Conservation (phyloP, 1,284 basidiomycete genomes). For the Cryptococcus deneoformans region DNA sequence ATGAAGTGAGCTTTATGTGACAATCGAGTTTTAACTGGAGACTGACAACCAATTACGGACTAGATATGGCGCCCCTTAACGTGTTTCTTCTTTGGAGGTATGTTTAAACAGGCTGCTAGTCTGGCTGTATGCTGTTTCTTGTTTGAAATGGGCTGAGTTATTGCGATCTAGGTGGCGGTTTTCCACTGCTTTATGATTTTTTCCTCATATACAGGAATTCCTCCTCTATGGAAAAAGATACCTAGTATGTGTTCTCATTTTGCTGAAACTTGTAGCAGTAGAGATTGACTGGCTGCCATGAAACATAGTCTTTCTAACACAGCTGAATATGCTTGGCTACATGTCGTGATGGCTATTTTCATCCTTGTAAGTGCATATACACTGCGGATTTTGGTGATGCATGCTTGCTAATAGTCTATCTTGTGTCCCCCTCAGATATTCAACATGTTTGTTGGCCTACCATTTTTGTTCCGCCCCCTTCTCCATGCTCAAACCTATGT, state of each 20-base stretch:
- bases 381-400: not conserved
- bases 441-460: conserved; percentile 32
- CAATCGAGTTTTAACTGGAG: not conserved
- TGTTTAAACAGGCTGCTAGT: not conserved
- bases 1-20: conserved; percentile 18
- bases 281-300: not conserved
- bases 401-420: too few relatives aligned
- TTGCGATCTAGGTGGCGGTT: conserved; percentile 25
- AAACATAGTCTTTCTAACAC: conserved; percentile 32
- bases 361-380: conserved; percentile 25
- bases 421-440: conserved; percentile 18
- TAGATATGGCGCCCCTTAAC: conserved; percentile 44
- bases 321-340: conserved; percentile 44
- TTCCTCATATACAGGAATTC: conserved; percentile 48
- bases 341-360: conserved; percentile 31
- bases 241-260: conserved; percentile 23
- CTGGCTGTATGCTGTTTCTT: too few relatives aligned
- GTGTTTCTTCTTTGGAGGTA: conserved; percentile 44
- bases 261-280: not conserved
- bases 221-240: conserved; percentile 35
- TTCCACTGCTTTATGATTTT: conserved; percentile 42
- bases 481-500: conserved; percentile 46
- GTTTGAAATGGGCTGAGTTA: too few relatives aligned
- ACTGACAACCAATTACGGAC: not conserved
- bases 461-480: conserved; percentile 44